phyloP scores from a whole-genome alignment of 2,329 filamentous ascomycete genomes.

The Plectosphaerella plurivora region DNA sequence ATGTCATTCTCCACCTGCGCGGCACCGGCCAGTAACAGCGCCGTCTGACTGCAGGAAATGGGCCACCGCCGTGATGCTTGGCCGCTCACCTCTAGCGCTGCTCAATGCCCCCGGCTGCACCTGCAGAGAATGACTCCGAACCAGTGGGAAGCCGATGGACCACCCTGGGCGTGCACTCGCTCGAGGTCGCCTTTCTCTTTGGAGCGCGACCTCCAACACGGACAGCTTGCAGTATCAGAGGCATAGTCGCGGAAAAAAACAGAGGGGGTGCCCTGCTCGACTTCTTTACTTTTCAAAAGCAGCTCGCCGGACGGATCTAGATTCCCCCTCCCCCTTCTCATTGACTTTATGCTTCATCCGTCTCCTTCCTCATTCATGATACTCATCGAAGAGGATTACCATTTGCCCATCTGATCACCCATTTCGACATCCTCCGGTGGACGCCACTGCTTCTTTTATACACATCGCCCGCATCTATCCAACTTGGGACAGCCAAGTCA shows the following conservation, averaged over 20 bases:
- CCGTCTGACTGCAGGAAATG: too few species aligned
- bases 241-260: too few species aligned
- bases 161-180: background rate
- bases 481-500: too few species aligned
- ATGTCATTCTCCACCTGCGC: background rate
- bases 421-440: background rate
- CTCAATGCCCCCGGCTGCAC: background rate
- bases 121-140: constrained; percentile 1
- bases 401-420: background rate
- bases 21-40: background rate
- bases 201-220: too few species aligned
- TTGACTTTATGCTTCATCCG: background rate
- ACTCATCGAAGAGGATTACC: constrained; percentile 1
- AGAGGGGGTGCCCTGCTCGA: too few species aligned
- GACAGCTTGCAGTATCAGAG: too few species aligned
- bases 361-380: background rate
- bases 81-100: background rate
- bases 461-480: background rate
- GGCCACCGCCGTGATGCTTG: too few species aligned
- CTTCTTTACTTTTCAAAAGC: too few species aligned
- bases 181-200: too few species aligned
- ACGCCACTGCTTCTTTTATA: background rate
- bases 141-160: background rate
- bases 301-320: too few species aligned
- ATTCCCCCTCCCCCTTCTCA: background rate